A percentile compares a stretch with the other conserved stretches of the same genome.
These are phyloP conservation scores for Ceratocystis destructans DNA, from an alignment of 2,329 filamentous ascomycete species.

Conservation along the genomic window DNA sequence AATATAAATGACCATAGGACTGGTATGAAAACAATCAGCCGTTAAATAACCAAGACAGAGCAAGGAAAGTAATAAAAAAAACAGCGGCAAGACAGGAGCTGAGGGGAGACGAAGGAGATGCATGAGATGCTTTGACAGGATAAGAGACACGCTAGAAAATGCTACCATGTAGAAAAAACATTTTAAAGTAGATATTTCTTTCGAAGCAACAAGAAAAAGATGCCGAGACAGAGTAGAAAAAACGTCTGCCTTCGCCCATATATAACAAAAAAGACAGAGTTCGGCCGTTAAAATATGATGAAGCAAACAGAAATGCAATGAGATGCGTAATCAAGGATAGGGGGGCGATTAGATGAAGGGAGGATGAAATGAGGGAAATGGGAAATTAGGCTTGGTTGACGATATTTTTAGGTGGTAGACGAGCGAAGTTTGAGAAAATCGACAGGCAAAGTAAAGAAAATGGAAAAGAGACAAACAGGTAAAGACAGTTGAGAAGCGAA, in stretches of 20 bases:
- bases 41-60: slow-evolving; percentile 8
- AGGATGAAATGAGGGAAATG: neutral
- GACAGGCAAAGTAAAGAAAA: neutral
- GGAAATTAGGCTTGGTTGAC: slow-evolving; percentile 2
- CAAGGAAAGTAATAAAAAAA: neutral
- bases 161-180: slow-evolving; percentile 1
- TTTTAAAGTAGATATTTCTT: slow-evolving; percentile 1
- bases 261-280: slow-evolving; percentile 7
- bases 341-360: neutral
- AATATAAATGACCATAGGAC: slow-evolving; percentile 16
- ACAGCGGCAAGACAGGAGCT: neutral
- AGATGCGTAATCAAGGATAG: neutral
- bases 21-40: slow-evolving; percentile 17
- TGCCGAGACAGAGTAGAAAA: neutral
- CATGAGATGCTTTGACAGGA: slow-evolving; percentile 2
- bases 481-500: slow-evolving; percentile 15
- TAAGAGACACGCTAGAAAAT: neutral
- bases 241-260: neutral
- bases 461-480: slow-evolving; percentile 5
- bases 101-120: neutral
- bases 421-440: neutral
- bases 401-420: slow-evolving; percentile 5
- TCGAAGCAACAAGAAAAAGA: neutral
- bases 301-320: slow-evolving; percentile 10
- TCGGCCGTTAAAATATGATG: slow-evolving; percentile 17